Evolutionary conservation across 2,329 filamentous ascomycete genomes (phyloP), one percentile per base, ranked within the genome.

Genomic region (Fusarium sp.): DNA sequence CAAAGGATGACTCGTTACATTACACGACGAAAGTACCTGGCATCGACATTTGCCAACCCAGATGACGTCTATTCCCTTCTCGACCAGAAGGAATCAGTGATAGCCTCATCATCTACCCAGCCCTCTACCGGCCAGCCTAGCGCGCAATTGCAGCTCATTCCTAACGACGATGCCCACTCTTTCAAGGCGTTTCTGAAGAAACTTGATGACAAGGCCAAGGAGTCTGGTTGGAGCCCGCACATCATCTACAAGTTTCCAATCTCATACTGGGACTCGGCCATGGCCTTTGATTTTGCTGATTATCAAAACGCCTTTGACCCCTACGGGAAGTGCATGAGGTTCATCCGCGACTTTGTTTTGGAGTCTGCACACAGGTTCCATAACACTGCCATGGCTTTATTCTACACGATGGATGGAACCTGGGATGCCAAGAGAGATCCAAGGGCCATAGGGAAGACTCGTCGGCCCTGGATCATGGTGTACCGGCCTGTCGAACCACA

Each of bases 391-490:
- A 50, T 76, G 2, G 88, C 86, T 0, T 75, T 90, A 7, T 91
- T 90, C 74, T 89, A 88, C 73, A 89, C 87, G 0, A 80, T 84
- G 18, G 82, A 84, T 9, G 83, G 80, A 14, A 77, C 80, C 1
- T 85, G 83, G 83, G 79, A 84, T 45, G 68, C 77, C 1, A 58
- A 63, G 1, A 73, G 59, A 10, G 74, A 70, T n/a, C 73, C 75
- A 0, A 64, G 64, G 13, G 70, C 75, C 1, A 52, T 65, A 3
- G 72, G 74, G 18, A 77, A 73, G 10, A 65, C 71, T 35, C 83
- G 85, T 11, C 84, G 86, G 52, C 87, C 89, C 0, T 91, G 89
- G 88, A 71, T 90, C 37, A 87, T 82, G 0, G 75, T 88, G 16
- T 85, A 85, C 67, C 85, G 89, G 13, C 85, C 86, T 0, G 74